phyloP scores from a whole-genome alignment of 495 filamentous ascomycete genomes.

The Penicillium cinerascens region DNA sequence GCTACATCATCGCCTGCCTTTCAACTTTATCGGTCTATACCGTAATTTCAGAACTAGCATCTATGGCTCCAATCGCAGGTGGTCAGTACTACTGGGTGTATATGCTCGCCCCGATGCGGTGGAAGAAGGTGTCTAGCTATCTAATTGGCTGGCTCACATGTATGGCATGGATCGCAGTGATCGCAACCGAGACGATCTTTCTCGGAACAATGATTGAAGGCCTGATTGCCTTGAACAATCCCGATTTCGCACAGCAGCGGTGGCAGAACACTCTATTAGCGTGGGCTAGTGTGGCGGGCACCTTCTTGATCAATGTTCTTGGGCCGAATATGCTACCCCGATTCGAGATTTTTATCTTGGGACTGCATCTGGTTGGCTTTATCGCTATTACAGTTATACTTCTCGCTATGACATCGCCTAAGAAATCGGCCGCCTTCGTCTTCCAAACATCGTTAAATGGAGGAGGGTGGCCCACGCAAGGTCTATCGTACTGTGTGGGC shows the following conservation, averaged over 20 bases:
- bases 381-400: slow-evolving; percentile 43
- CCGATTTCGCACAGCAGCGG: slow-evolving; percentile 31
- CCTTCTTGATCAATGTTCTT: slow-evolving; percentile 42
- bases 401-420: slow-evolving; percentile 21
- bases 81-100: slow-evolving; percentile 46
- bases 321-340: slow-evolving; percentile 38
- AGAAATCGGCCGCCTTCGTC: slow-evolving; percentile 26
- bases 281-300: slow-evolving; percentile 36
- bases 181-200: slow-evolving; percentile 34
- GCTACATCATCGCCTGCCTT: slow-evolving; percentile 47
- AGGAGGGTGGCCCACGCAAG: slow-evolving; percentile 45
- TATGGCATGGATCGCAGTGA: slow-evolving; percentile 32
- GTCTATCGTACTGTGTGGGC: slow-evolving; percentile 41
- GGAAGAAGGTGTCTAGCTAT: slow-evolving; percentile 33
- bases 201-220: slow-evolving; percentile 42
- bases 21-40: slow-evolving; percentile 44
- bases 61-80: slow-evolving; percentile 42
- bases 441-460: slow-evolving; percentile 43
- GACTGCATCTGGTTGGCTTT: slow-evolving; percentile 46
- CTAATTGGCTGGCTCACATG: slow-evolving; percentile 40
- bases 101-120: slow-evolving; percentile 33
- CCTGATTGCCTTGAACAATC: slow-evolving; percentile 39
- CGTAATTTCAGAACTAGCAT: slow-evolving; percentile 46
- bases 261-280: slow-evolving; percentile 52
- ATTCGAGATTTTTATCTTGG: slow-evolving; percentile 41